phyloP scores from a whole-genome alignment of 805 yeast genomes.

The Ogataea populi-albae region DNA sequence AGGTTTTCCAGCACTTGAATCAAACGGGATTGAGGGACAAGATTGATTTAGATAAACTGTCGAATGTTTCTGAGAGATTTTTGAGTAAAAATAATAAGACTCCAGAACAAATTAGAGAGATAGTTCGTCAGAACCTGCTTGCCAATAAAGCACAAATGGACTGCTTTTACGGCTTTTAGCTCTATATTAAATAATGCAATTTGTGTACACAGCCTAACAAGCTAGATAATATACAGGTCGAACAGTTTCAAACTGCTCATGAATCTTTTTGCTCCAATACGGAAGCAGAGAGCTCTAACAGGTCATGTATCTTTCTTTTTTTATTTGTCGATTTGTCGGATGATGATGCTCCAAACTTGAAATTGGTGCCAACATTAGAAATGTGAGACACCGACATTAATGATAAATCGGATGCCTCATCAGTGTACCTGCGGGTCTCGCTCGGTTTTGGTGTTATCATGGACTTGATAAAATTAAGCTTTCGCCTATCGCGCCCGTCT shows the following conservation, averaged over 20 bases:
- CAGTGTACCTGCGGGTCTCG: constrained; percentile 1
- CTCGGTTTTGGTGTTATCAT: constrained; percentile 9
- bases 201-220: constrained; percentile 1
- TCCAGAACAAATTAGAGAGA: constrained; percentile 14
- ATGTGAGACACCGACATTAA: constrained; percentile 8
- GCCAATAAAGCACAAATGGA: constrained; percentile 28
- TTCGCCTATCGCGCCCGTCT: constrained; percentile 7
- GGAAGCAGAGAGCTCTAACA: constrained; percentile 26
- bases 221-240: constrained; percentile 9
- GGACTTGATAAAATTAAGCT: constrained; percentile 13
- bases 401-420: constrained; percentile 10
- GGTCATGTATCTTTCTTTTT: constrained; percentile 17
- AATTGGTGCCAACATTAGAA: constrained; percentile 7
- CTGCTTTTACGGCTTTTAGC: constrained; percentile 20
- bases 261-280: constrained; percentile 18
- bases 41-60: constrained; percentile 20
- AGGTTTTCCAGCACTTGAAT: constrained; percentile 21
- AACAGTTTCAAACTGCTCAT: too few relatives aligned
- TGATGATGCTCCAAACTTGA: constrained; percentile 9
- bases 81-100: constrained; percentile 18
- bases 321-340: constrained; percentile 6
- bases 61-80: constrained; percentile 20
- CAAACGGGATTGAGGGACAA: constrained; percentile 13
- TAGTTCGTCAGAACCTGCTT: constrained; percentile 19
- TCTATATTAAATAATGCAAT: too few relatives aligned